A percentile compares a stretch with the other conserved stretches of the same genome.
Conservation (phyloP, 2,329 filamentous ascomycete species). For the Trichoderma koningii region DNA sequence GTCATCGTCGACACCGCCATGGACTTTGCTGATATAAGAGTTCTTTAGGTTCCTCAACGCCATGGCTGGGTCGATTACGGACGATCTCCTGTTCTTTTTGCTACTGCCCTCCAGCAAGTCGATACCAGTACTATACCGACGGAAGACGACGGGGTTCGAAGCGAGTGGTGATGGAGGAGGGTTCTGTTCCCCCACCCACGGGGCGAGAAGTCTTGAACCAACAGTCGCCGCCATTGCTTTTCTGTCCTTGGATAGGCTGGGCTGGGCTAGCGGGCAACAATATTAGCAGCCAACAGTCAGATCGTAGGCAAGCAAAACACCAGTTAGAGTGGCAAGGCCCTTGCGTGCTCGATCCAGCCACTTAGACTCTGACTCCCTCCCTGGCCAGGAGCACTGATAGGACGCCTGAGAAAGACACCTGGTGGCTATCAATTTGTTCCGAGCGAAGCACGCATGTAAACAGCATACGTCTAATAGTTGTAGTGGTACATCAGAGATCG, state of each 20-base stretch:
- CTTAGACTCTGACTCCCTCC: not conserved
- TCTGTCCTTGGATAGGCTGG: not conserved
- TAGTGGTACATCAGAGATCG: not conserved
- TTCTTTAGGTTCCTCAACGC: not conserved
- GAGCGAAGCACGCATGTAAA: conserved; percentile 4
- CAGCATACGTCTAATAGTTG: not conserved
- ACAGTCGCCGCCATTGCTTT: conserved; percentile 19
- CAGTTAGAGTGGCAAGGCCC: conserved; percentile 9
- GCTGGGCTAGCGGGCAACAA: conserved; percentile 19
- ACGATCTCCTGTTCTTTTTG: conserved; percentile 10
- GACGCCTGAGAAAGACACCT: not conserved
- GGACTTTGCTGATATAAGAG: conserved; percentile 4
- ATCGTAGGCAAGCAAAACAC: conserved; percentile 3
- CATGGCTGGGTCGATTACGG: conserved; percentile 9
- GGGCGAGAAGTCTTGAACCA: conserved; percentile 20
- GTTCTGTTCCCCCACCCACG: conserved; percentile 26
- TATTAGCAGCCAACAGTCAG: conserved; percentile 10
- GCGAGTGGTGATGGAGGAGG: conserved; percentile 28
- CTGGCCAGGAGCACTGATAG: conserved; percentile 8
- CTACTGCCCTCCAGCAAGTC: not conserved
- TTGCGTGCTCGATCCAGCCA: conserved; percentile 22
- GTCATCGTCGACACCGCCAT: not conserved
- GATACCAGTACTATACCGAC: conserved; percentile 25
- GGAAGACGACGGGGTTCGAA: conserved; percentile 27
- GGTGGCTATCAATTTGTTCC: conserved; percentile 1